A percentile compares a stretch with the other conserved stretches of the same genome.
Evolutionary conservation across 768 basidiomycete species (phyloP).

Genomic region (Chiua virens): DNA sequence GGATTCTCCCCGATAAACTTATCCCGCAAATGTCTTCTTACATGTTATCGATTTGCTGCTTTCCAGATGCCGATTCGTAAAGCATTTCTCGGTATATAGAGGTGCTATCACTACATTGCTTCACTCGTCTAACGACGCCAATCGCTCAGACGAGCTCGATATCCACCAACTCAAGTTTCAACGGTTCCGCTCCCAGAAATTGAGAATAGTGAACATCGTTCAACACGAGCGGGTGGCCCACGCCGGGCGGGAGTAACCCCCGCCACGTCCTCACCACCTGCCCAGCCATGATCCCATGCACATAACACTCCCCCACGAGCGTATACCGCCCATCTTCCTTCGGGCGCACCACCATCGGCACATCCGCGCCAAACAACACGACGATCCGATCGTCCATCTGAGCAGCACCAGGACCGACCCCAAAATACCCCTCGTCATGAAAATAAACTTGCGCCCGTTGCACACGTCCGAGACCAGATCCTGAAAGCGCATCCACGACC

Average conservation of each 20-base stretch:
- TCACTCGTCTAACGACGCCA: too few relatives aligned
- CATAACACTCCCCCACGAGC: conserved; percentile 6
- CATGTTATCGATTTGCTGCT: too few relatives aligned
- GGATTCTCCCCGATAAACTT: too few relatives aligned
- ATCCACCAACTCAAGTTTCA: background rate
- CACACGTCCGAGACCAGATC: background rate
- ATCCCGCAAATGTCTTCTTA: too few relatives aligned
- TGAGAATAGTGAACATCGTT: background rate
- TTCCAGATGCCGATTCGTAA: too few relatives aligned
- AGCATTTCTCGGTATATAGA: too few relatives aligned
- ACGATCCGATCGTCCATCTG: conserved; percentile 4
- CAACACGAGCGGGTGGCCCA: background rate
- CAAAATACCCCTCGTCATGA: background rate
- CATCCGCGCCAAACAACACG: conserved; percentile 1
- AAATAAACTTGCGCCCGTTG: background rate
- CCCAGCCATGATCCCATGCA: conserved; percentile 7
- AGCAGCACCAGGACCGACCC: background rate
- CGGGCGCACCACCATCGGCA: conserved; percentile 7
- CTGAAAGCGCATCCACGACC: conserved; percentile 5
- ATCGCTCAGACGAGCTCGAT: background rate
- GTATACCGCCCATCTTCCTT: conserved; percentile 5
- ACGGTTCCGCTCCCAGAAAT: background rate
- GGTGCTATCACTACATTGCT: too few relatives aligned
- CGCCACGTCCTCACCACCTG: conserved; percentile 5
- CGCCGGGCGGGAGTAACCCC: background rate